Percentiles rank a stretch among this genome's conserved stretches.
phyloP scores from a whole-genome alignment of 805 yeast species.

The Lachancea waltii region DNA sequence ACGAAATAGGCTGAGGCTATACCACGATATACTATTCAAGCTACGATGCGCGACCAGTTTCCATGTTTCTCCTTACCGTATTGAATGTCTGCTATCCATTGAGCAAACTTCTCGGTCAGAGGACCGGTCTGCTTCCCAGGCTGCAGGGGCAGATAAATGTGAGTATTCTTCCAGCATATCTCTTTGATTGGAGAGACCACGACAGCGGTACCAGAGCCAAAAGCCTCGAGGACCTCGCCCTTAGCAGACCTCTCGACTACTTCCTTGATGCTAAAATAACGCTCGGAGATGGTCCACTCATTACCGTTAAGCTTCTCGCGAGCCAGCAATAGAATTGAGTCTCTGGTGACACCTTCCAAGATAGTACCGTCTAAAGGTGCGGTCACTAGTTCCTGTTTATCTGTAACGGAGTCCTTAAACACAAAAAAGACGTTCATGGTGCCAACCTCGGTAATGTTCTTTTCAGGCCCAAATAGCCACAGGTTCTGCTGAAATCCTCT shows the following conservation, averaged over 20 bases:
- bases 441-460: constrained; percentile 89
- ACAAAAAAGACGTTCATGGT: constrained; percentile 94
- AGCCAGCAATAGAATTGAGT: constrained; percentile 71
- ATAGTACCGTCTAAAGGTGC: constrained; percentile 98
- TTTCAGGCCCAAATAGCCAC: constrained; percentile 92
- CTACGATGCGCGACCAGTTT: constrained; percentile 40
- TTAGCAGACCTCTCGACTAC: constrained; percentile 67
- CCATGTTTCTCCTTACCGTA: constrained; percentile 75
- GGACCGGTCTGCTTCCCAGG: constrained; percentile 75
- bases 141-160: constrained; percentile 70
- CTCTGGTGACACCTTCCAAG: constrained; percentile 94
- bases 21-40: no score
- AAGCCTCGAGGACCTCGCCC: constrained; percentile 88
- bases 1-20: no score
- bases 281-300: constrained; percentile 81
- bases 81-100: constrained; percentile 86
- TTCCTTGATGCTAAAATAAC: constrained; percentile 76
- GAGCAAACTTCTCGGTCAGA: constrained; percentile 67
- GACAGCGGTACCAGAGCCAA: constrained; percentile 97
- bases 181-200: constrained; percentile 88
- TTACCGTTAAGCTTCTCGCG: constrained; percentile 65
- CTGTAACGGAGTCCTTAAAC: constrained; percentile 65
- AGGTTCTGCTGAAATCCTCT: constrained; percentile 94
- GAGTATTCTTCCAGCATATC: constrained; percentile 72
- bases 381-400: constrained; percentile 86